phyloP scores from a whole-genome alignment of 202 grass and related monocot genomes.

The Carex sylvatica region DNA sequence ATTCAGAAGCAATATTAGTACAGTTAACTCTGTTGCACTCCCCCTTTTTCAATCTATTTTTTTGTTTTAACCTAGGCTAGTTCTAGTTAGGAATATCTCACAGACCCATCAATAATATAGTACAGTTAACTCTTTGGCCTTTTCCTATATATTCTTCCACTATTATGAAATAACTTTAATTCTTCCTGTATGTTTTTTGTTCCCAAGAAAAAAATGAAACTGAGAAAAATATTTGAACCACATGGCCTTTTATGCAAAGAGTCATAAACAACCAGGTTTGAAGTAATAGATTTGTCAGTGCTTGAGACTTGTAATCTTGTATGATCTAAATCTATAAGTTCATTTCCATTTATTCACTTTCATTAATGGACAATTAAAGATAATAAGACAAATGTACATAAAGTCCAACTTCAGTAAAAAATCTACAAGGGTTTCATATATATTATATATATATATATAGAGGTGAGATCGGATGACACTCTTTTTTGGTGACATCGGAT shows the following conservation, averaged over 20 bases:
- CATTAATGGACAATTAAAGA: neutral
- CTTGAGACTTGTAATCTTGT: neutral
- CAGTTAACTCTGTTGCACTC: neutral
- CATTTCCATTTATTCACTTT: neutral
- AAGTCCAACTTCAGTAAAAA: neutral
- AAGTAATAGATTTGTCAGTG: neutral
- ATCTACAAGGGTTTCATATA: neutral
- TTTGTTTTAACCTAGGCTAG: neutral
- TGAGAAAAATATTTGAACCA: neutral
- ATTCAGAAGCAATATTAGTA: neutral
- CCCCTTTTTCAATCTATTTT: no score
- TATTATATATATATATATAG: no score
- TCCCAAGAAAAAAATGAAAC: neutral
- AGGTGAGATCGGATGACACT: no score
- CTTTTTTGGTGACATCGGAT: no score
- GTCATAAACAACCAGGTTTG: neutral
- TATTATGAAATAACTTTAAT: neutral
- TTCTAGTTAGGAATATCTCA: slow-evolving; percentile 6
- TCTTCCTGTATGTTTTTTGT: neutral
- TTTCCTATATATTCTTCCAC: neutral
- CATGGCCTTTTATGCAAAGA: neutral
- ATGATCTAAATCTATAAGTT: neutral
- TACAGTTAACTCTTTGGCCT: neutral
- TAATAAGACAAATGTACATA: neutral
- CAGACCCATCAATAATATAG: neutral